Evolutionary conservation across 1,139 yeast genomes (phyloP), one percentile per base, ranked within the genome.

Genomic region (Taphrina betulina): DNA sequence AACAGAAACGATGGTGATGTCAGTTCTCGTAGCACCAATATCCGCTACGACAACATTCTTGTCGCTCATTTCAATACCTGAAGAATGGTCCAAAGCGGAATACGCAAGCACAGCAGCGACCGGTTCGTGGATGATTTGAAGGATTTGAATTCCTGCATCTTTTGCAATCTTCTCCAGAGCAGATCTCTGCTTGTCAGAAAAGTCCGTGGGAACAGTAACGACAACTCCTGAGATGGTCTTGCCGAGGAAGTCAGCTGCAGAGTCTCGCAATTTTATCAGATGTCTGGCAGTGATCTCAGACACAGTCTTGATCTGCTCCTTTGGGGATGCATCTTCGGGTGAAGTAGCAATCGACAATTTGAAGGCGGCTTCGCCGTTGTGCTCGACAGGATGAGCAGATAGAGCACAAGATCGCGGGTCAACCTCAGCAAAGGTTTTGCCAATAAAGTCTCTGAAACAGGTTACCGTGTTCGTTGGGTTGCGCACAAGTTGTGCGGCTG

Each of bases 21-120:
- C 98, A 38, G 95, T 84, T 74, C 98, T 82, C 65, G 89, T 79
- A 69, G 96, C 97, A 71, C 98, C 99, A 67, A 92, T 86, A 72
- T 92, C 98, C 53, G 95, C 95, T 64, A 94, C 96, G 56, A 87
- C 94, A 66, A 84, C 88, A 60, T 87, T 75, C 73, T 83, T 86
- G 72, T 92, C 96, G 63, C 76, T 75, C 65, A 78, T 81, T 57
- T 80, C 83, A 59, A 77, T 77, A 42, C 75, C 71, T 5, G 56
- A 51, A 12, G 51, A 48, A 22, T 71, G 63, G 67, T 75, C 63
- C 34, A 65, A 64, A 43, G 64, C 61, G 43, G 61, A 60, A 50
- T 76, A 67, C 5, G 97, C 90, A 64, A 92, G 77, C 62, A 92
- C 76, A 52, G 97, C 96, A 62, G 96, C 87, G 60, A 90, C 78